Percentiles rank a stretch among this genome's conserved stretches.
These are phyloP conservation scores for Passalora sequoiae DNA, from an alignment of 2,329 filamentous ascomycete species.

Conservation along the genomic window DNA sequence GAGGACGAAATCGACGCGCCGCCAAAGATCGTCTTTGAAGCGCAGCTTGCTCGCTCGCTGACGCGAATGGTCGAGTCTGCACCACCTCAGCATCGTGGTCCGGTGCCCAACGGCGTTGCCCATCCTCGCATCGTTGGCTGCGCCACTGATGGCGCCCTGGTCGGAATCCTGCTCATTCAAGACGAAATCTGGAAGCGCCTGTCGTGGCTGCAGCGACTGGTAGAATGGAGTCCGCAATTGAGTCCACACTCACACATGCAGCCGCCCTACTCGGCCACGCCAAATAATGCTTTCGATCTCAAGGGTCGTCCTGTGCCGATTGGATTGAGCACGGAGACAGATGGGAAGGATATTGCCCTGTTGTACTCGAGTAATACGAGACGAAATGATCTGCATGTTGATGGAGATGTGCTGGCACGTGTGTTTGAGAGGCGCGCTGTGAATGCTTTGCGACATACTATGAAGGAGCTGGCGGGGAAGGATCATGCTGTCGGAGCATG, in stretches of 20 bases:
- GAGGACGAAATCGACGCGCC: conserved; percentile 12
- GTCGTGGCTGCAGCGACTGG: conserved; percentile 65
- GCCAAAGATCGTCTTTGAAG: conserved; percentile 39
- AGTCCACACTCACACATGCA: conserved; percentile 22
- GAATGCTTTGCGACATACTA: conserved; percentile 18
- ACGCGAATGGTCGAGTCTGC: conserved; percentile 46
- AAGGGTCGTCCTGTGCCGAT: conserved; percentile 23
- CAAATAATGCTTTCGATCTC: conserved; percentile 10
- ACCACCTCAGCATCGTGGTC: conserved; percentile 35
- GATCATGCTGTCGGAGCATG: conserved; percentile 28
- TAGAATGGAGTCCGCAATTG: conserved; percentile 32
- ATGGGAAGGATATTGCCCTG: conserved; percentile 28
- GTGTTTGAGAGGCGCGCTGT: conserved; percentile 31
- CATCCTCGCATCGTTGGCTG: conserved; percentile 46
- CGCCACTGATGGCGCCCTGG: conserved; percentile 49
- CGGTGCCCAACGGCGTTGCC: conserved; percentile 30
- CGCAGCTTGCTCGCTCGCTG: conserved; percentile 38
- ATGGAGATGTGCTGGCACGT: conserved; percentile 39
- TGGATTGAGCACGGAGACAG: conserved; percentile 16
- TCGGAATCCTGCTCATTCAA: conserved; percentile 60
- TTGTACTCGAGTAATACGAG: conserved; percentile 15
- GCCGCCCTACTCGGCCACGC: conserved; percentile 13
- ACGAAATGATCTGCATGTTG: conserved; percentile 34
- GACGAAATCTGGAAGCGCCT: conserved; percentile 62
- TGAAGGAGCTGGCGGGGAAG: conserved; percentile 19